Base-by-base conservation (phyloP, 331 rosid genomes). In the Arachis monticola region DNA sequence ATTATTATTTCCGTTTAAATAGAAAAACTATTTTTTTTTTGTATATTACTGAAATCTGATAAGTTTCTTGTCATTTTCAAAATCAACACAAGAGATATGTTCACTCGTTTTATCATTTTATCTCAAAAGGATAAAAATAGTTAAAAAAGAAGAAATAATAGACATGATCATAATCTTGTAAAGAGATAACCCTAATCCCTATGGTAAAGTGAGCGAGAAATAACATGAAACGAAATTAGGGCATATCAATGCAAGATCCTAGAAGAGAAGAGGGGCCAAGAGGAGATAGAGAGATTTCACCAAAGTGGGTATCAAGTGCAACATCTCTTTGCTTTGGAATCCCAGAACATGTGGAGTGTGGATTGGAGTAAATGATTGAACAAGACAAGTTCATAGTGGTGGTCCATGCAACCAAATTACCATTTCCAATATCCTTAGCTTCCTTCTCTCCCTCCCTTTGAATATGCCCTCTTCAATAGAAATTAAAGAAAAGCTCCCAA, bases 331-430 rank as follows among this genome's bases (percentile, higher is more conserved):
- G 80, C 70, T 70, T 76, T 74, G 75, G 87, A 83, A 88, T 83
- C 81, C 45, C 83, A 59, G 30, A 77, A 73, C 74, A 86, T 38
- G 87, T 82, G 85, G 58, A 66, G 84, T 44, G 69, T 61, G 57
- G 81, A 73, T 67, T 73, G 84, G 48, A 79, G 59, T 60, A 75
- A 77, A 85, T 86, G 88, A 87, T 82, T 83, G 89, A 88, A 80
- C 80, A 85, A 64, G 84, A 81, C 84, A 84, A 83, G 74, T 83
- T 77, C 88, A 68, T 79, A 85, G 83, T 80, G 80, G 83, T 83
- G 91, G 89, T 73, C 84, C 83, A 60, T 32, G 14, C 30, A 71
- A 27, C 30, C 30, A 27, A 60, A 70, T 48, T 12, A 46, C 10
- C n/a, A 69, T 7, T 27, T 27, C 50, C 47, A 8, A 27, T 27